Base-by-base conservation (phyloP, 140 eudicot species). In the Ambrosia hybrid region DNA sequence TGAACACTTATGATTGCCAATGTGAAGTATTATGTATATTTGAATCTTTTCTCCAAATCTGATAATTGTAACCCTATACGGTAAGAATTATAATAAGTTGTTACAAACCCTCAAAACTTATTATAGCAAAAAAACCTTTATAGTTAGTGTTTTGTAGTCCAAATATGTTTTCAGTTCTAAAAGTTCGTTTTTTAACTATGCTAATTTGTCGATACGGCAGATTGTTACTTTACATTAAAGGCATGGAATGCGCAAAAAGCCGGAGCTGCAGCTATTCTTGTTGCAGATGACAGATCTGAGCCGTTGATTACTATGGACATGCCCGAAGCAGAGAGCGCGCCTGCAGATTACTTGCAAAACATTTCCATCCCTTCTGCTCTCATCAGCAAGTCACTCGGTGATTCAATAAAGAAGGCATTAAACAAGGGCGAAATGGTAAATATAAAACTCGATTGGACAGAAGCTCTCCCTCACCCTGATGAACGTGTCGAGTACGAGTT, bases 241-340 rank as follows among this genome's bases (percentile, higher is more conserved):
- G 99, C 97, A 38, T 94, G 99, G 99, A 88, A 90, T 67, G 97
- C 99, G 6, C 99, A 94, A 48, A 94, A 86, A 10, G 90, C 87
- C 15, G 99, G 99, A 66, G 99, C 96, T 37, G 99, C 99, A n/a
- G 99, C 99, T 16, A 79, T 94, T 77, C 96, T 94, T 41, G 99
- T 94, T 43, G 88, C 96, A 46, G 97, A 94, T 52, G 92, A 94
- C 76, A 71, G 86, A 73, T 51, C 73, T 3, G 99, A 90, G 80
- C 95, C 95, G 6, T 83, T 94, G 46, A 94, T 94, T 62, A 90
- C 97, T 16, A 90, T 94, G 99, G 97, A 94, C 72, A 80, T 77
- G 70, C 99, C 99, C 0, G 99, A 90, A 80, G 92, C 85, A 64
- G 90, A 79, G 48, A 81, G 75, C 21, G 86, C 95, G 17, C 73